A percentile compares a stretch with the other conserved stretches of the same genome.
These are phyloP conservation scores for Pythium scleroteichum DNA, from an alignment of 352 stramenopile genomes.

Conservation along the genomic window DNA sequence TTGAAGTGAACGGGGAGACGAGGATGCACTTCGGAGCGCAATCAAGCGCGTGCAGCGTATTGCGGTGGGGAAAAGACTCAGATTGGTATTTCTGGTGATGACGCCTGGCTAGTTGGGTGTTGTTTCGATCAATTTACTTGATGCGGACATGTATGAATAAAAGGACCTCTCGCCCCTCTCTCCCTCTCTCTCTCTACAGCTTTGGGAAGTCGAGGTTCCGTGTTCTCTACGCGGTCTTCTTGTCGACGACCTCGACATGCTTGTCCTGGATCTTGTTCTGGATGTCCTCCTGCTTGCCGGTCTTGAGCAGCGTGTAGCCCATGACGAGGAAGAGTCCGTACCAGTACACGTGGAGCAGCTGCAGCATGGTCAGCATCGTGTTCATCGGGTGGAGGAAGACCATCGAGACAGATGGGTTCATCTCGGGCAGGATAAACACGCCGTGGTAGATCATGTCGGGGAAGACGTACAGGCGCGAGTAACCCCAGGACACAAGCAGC, in stretches of 20 bases:
- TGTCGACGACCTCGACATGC: conserved; percentile 5
- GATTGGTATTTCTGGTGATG: too few species aligned
- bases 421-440: conserved; percentile 27
- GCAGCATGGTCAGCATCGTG: conserved; percentile 43
- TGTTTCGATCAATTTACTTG: too few species aligned
- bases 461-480: conserved; percentile 42
- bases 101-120: too few species aligned
- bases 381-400: conserved; percentile 38
- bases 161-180: too few species aligned
- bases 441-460: conserved; percentile 43
- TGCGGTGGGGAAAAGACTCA: too few species aligned
- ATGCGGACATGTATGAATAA: too few species aligned
- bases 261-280: conserved; percentile 33
- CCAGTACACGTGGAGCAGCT: conserved; percentile 45
- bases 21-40: too few species aligned
- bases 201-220: too few species aligned
- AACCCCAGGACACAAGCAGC: conserved; percentile 41
- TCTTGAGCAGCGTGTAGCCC: conserved; percentile 45
- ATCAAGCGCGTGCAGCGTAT: too few species aligned
- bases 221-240: conserved; percentile 23
- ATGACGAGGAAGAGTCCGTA: conserved; percentile 47
- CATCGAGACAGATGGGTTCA: conserved; percentile 32
- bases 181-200: too few species aligned
- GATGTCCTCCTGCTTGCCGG: conserved; percentile 46
- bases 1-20: too few species aligned